A percentile compares a stretch with the other conserved stretches of the same genome.
These are phyloP conservation scores for Cyathus striatus DNA, from an alignment of 768 basidiomycete genomes.

Conservation along the genomic window DNA sequence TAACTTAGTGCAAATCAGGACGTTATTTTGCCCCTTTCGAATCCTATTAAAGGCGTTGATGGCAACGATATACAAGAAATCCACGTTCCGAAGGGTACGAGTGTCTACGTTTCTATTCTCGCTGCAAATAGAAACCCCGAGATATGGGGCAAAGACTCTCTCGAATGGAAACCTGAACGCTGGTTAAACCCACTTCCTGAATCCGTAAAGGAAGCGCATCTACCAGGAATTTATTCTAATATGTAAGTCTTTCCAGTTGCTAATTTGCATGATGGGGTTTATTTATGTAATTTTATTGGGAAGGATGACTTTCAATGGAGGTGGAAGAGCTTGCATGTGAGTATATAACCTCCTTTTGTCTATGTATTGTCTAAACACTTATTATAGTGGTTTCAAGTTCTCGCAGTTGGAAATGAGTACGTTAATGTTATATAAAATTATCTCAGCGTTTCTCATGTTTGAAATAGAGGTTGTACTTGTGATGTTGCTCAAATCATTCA, in stretches of 20 bases:
- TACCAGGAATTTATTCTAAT: constrained; percentile 19
- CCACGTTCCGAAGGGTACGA: constrained; percentile 22
- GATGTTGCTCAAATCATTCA: constrained; percentile 18
- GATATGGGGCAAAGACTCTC: constrained; percentile 36
- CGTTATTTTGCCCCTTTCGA: constrained; percentile 24
- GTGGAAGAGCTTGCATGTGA: constrained; percentile 28
- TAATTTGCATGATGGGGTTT: neutral
- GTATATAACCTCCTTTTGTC: constrained; percentile 3
- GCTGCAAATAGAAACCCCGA: constrained; percentile 27
- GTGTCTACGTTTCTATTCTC: constrained; percentile 25
- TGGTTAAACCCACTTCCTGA: constrained; percentile 29
- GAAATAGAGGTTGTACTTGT: constrained; percentile 23
- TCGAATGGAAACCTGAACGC: constrained; percentile 34
- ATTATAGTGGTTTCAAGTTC: constrained; percentile 36
- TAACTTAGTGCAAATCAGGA: constrained; percentile 12
- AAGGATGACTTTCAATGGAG: constrained; percentile 31
- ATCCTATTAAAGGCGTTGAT: constrained; percentile 17
- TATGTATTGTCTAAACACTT: neutral
- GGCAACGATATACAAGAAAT: constrained; percentile 20
- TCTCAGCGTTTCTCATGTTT: neutral
- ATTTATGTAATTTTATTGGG: neutral
- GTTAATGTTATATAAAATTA: constrained; percentile 10
- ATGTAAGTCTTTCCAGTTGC: constrained; percentile 12
- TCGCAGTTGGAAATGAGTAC: constrained; percentile 38
- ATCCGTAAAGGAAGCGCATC: constrained; percentile 11